Evolutionary conservation across 2,329 filamentous ascomycete genomes (phyloP).

Genomic region (Fusarium sp.): DNA sequence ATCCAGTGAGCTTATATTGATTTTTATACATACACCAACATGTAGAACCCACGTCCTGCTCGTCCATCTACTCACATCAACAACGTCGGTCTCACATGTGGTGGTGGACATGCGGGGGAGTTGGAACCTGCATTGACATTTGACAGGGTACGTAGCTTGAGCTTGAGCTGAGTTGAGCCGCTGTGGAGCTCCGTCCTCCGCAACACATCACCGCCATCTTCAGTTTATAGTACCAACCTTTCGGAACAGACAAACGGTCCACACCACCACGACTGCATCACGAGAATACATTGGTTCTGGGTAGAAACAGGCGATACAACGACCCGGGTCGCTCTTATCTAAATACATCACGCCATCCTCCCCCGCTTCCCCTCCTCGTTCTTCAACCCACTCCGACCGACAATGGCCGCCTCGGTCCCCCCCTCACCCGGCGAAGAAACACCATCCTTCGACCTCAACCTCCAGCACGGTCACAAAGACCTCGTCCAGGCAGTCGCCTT

Average conservation of each 20-base stretch:
- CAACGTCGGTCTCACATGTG: not conserved
- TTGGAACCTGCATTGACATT: constrained; percentile 25
- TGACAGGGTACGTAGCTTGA: constrained; percentile 38
- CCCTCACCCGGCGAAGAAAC: constrained; percentile 59
- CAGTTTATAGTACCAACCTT: constrained; percentile 1
- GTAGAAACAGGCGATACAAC: not conserved
- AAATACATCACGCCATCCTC: not conserved
- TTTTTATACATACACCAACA: not conserved
- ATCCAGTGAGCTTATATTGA: not conserved
- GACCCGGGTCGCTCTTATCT: not conserved
- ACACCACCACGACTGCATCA: constrained; percentile 15
- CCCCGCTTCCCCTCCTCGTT: not conserved
- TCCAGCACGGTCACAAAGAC: constrained; percentile 82
- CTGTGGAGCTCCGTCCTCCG: constrained; percentile 38
- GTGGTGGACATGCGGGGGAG: constrained; percentile 18
- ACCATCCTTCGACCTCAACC: constrained; percentile 67
- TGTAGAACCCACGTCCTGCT: not conserved
- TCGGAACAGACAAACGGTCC: not conserved
- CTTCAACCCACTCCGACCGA: not conserved
- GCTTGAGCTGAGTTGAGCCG: constrained; percentile 19
- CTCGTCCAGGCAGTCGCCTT: constrained; percentile 88
- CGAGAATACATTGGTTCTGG: constrained; percentile 9
- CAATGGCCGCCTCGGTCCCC: constrained; percentile 48
- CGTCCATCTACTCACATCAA: not conserved
- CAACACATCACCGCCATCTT: constrained; percentile 38